Conservation (phyloP, 371 early-diverging fungal species). For the Modicella reniformis region DNA sequence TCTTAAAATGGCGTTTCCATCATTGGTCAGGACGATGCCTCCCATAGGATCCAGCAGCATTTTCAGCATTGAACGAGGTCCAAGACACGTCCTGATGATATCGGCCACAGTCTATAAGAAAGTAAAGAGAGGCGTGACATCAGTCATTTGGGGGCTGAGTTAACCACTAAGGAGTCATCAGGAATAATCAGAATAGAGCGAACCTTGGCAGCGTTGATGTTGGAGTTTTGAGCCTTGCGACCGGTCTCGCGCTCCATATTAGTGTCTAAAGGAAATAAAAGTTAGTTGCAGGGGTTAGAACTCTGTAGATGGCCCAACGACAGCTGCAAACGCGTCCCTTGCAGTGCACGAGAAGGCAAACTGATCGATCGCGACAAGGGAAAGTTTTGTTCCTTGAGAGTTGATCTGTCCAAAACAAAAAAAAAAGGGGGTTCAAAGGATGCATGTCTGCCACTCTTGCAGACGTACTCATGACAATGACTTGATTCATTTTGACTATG, state of each 20-base stretch:
- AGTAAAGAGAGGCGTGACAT: neutral
- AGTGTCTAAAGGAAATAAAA: conserved; percentile 68
- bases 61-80: conserved; percentile 99
- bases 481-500: conserved; percentile 67
- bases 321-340: conserved; percentile 10
- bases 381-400: neutral
- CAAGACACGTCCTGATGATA: conserved; percentile 98
- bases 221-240: conserved; percentile 95
- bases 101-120: conserved; percentile 90
- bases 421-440: neutral
- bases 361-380: conserved; percentile 8
- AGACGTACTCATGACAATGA: conserved; percentile 79
- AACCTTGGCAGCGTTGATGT: conserved; percentile 97
- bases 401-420: neutral
- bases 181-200: neutral
- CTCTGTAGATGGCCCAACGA: neutral
- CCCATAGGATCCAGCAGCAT: conserved; percentile 99
- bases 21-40: conserved; percentile 99
- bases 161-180: too few species aligned
- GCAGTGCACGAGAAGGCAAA: neutral
- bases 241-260: conserved; percentile 96
- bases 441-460: neutral
- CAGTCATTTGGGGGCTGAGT: neutral
- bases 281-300: neutral
- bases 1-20: conserved; percentile 99